Evolutionary conservation across 2,329 filamentous ascomycete genomes (phyloP), one percentile per base, ranked within the genome.

Genomic region (Fusarium siculi): DNA sequence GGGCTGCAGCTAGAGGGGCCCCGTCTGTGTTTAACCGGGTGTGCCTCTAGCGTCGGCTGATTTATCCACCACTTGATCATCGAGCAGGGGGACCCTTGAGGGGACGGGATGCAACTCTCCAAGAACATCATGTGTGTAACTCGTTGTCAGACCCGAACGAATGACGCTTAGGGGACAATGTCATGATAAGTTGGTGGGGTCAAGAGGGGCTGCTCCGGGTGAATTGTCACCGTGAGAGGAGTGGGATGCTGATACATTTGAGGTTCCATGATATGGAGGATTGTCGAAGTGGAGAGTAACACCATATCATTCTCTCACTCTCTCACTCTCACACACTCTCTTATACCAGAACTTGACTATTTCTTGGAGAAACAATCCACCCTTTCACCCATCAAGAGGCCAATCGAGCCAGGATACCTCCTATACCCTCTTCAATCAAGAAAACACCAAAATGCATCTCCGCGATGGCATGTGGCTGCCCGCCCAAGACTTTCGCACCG

Each of bases 401-500:
- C 46, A 62, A 74, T 57, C 53, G 63, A 66, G 28, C 53, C 46
- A 56, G 23, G 42, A 16, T 32, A 36, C 21, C 7, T 23, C n/a
- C 16, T 37, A 37, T 30, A 8, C 30, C 15, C 23, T 16, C 18
- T 16, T 16, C 23, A 18, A 46, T 10, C 36, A 28, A n/a, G 21
- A 39, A 54, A 67, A 34, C 69, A 75, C 30, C 56, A 53, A 53
- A 21, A 82, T 82, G 68, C 80, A 77, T 63, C 79, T 82, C 50
- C 79, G 81, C 16, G 79, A 83, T 80, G 81, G 81, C 42, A 82
- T 92, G 90, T 93, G 91, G 91, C 83, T 92, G 54, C 85, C 87
- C 46, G 89, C 87, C 63, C 87, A 90, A 80, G 88, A 86, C 68
- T 86, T 90, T 78, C 84, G 85, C 55, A 85, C 90, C 32, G 89